phyloP scores from a whole-genome alignment of 2,329 filamentous ascomycete species.

The Dothistroma septosporum region DNA sequence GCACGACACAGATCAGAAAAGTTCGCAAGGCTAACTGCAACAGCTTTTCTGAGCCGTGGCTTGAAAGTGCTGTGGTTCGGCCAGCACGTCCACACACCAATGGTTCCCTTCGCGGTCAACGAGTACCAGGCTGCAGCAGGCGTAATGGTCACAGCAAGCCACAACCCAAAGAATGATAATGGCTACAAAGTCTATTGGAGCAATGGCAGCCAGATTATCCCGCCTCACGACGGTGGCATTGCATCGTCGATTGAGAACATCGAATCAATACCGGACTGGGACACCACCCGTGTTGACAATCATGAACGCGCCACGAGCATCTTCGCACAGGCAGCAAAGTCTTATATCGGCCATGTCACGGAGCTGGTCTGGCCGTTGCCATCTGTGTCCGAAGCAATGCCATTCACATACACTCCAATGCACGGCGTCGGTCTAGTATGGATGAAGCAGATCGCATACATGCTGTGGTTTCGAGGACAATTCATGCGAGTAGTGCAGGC shows the following conservation, averaged over 20 bases:
- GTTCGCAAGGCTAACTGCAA: constrained; percentile 58
- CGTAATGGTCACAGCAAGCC: constrained; percentile 63
- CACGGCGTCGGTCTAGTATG: constrained; percentile 52
- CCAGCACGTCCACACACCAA: constrained; percentile 55
- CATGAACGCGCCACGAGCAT: constrained; percentile 38
- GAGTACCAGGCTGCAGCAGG: constrained; percentile 54
- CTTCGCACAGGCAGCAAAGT: constrained; percentile 39
- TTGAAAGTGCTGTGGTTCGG: constrained; percentile 59
- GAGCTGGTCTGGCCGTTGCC: constrained; percentile 27
- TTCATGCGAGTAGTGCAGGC: constrained; percentile 46
- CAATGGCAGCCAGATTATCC: constrained; percentile 63
- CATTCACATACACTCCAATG: constrained; percentile 55
- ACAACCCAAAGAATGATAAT: constrained; percentile 62
- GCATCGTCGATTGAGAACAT: constrained; percentile 54
- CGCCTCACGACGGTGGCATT: constrained; percentile 58
- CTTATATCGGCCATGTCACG: constrained; percentile 40
- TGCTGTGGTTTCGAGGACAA: constrained; percentile 25
- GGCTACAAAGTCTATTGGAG: constrained; percentile 66
- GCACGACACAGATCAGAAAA: constrained; percentile 59
- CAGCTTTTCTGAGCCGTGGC: constrained; percentile 55
- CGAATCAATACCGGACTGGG: constrained; percentile 50
- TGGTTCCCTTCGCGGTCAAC: constrained; percentile 59
- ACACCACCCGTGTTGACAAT: constrained; percentile 42
- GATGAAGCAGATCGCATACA: constrained; percentile 43
- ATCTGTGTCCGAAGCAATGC: constrained; percentile 18